Evolutionary conservation across 179 eudicot genomes (phyloP).

Genomic region (Beta lomatogona): DNA sequence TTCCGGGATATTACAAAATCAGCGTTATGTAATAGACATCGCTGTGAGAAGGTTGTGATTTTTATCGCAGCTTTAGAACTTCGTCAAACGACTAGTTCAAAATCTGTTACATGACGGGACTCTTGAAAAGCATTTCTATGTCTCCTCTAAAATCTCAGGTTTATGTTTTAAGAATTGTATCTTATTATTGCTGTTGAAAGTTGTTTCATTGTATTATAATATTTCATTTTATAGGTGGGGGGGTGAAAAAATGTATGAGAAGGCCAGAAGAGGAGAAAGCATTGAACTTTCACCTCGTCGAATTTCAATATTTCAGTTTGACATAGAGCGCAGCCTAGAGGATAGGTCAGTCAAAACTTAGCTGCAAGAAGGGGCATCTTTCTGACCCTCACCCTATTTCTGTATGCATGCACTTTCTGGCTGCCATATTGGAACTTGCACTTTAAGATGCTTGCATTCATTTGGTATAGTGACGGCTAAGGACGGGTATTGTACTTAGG

Average conservation of each 20-base stretch:
- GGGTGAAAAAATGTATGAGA: slow-evolving; percentile 98
- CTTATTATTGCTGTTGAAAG: not conserved
- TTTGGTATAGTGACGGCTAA: not conserved
- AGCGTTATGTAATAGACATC: no score
- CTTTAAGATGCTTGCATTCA: not conserved
- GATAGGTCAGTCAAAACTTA: slow-evolving; percentile 61
- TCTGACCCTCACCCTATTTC: not conserved
- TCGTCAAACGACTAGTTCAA: no score
- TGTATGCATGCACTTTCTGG: no score
- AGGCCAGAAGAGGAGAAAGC: slow-evolving; percentile 97
- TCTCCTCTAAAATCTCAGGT: not conserved
- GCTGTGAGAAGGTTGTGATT: no score
- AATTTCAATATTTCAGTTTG: slow-evolving; percentile 85
- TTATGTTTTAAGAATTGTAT: not conserved
- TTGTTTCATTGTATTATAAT: not conserved
- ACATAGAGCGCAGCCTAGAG: slow-evolving; percentile 86
- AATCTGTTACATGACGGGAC: no score
- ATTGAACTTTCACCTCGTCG: slow-evolving; percentile 93
- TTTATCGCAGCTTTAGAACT: no score
- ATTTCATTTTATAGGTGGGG: slow-evolving; percentile 54
- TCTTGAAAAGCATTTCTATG: not conserved
- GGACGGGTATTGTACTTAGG: no score
- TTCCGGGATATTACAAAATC: no score
- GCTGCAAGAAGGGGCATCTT: not conserved
- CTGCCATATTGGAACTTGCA: not conserved